Conservation (phyloP, 2,329 filamentous ascomycete genomes). For the Bipolaris gigantea region DNA sequence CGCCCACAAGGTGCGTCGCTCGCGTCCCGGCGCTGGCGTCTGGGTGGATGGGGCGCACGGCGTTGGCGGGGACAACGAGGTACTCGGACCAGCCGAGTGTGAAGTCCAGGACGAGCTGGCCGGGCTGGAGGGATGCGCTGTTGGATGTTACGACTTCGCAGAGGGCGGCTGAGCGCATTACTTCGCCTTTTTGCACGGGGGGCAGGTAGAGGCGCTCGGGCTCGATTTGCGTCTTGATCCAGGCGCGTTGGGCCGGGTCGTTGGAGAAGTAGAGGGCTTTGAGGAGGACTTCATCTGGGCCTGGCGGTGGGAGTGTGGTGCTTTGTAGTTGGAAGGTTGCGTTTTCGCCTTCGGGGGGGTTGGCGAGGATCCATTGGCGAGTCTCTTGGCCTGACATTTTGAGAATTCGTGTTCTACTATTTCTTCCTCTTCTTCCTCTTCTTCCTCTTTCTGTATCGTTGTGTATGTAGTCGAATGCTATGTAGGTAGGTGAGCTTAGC, state of each 20-base stretch:
- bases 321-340: slow-evolving; percentile 48
- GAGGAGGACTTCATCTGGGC: slow-evolving; percentile 50
- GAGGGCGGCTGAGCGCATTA: slow-evolving; percentile 67
- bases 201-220: slow-evolving; percentile 52
- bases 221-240: slow-evolving; percentile 21
- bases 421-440: too few relatives aligned
- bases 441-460: not conserved
- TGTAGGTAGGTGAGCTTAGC: not conserved
- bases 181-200: slow-evolving; percentile 49
- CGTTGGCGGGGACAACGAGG: slow-evolving; percentile 52
- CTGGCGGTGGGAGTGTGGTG: slow-evolving; percentile 39
- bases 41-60: slow-evolving; percentile 34
- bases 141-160: slow-evolving; percentile 64
- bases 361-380: slow-evolving; percentile 50
- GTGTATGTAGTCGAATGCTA: not conserved
- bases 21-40: slow-evolving; percentile 42
- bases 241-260: slow-evolving; percentile 57
- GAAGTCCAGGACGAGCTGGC: slow-evolving; percentile 59
- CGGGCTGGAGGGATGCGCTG: slow-evolving; percentile 55
- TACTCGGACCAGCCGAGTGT: slow-evolving; percentile 66
- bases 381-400: slow-evolving; percentile 40
- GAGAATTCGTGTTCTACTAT: too few relatives aligned
- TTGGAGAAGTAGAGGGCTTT: slow-evolving; percentile 54
- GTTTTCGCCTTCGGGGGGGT: slow-evolving; percentile 46
- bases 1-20: slow-evolving; percentile 51